These are phyloP conservation scores for Penicillium sp. DNA, from an alignment of 2,329 filamentous ascomycete genomes.

Conservation along the genomic window DNA sequence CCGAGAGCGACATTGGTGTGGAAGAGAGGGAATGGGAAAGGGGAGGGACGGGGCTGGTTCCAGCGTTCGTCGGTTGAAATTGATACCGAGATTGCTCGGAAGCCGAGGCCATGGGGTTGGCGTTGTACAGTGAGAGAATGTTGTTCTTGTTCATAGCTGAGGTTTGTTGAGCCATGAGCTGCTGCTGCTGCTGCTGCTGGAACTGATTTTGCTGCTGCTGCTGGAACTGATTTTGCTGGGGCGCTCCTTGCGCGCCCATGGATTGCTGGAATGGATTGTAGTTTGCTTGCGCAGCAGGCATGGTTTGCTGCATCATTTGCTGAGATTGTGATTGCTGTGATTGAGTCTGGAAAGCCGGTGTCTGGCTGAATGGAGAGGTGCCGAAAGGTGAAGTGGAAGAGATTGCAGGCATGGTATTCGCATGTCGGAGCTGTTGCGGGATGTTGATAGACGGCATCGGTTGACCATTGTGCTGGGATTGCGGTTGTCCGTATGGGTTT, in stretches of 20 bases:
- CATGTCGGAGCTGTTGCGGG: slow-evolving; percentile 27
- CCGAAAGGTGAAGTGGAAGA: slow-evolving; percentile 28
- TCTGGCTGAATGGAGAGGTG: slow-evolving; percentile 25
- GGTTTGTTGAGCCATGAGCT: slow-evolving; percentile 36
- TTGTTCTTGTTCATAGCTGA: slow-evolving; percentile 37
- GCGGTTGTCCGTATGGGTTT: slow-evolving; percentile 10
- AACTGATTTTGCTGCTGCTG: slow-evolving; percentile 21
- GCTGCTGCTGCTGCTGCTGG: slow-evolving; percentile 26
- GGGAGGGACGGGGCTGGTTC: slow-evolving; percentile 19
- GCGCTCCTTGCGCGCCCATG: slow-evolving; percentile 21
- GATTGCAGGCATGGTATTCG: slow-evolving; percentile 36
- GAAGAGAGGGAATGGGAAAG: slow-evolving; percentile 16
- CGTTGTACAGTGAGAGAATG: slow-evolving; percentile 25
- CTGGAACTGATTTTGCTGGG: slow-evolving; percentile 23
- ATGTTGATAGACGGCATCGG: slow-evolving; percentile 7
- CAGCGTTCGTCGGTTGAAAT: slow-evolving; percentile 14
- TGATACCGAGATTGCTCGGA: slow-evolving; percentile 26
- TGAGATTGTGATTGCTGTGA: slow-evolving; percentile 15
- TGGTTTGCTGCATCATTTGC: slow-evolving; percentile 13
- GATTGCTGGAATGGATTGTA: slow-evolving; percentile 33
- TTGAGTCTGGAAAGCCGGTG: slow-evolving; percentile 24
- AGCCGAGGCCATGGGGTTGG: slow-evolving; percentile 24
- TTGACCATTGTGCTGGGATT: slow-evolving; percentile 17
- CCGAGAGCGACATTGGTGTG: slow-evolving; percentile 20
- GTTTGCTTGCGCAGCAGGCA: slow-evolving; percentile 15